Evolutionary conservation across 202 grass and related monocot species (phyloP), one percentile per base, ranked within the genome.

Genomic region (Zoysia matrella): DNA sequence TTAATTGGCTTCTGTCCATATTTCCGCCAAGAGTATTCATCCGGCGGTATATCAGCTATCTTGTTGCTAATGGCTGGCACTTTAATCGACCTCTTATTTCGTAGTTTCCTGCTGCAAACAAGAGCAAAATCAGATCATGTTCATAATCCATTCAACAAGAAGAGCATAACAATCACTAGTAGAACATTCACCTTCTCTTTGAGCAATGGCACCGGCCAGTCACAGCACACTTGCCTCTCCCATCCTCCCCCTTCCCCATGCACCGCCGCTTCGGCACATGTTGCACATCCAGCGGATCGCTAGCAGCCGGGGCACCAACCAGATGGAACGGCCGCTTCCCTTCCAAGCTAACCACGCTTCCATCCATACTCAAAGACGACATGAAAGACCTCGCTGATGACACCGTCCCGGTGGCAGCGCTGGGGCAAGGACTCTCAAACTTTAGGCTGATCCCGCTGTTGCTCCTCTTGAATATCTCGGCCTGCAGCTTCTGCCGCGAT

Each of bases 1-100:
- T 99, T 99, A 14, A 99, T 99, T 3, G 96, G 93, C 65, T 99
- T 99, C 60, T 99, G 96, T 44, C 96, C 96, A 51, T 99, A 99
- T 85, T 99, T 99, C 11, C 96, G 86, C 96, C 96, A 99, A 8
- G 93, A 94, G 72, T 94, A 99, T 62, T 99, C 96, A 66, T 99
- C 96, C 1, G 93, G 89, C 0, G 93, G 96, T 83, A 94, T 96
- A 62, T 96, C 96, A 4, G 93, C 87, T 49, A 96, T 89, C 60
- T 99, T 99, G 75, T 92, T 96, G 86, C 96, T 99, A 82, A 99
- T 91, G 45, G 96, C 89, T 2, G 96, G 96, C 72, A 96, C 96
- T 81, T 90, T 99, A 11, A 96, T 96, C 5, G 96, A 90, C 65
- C 91, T 99, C 91, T 99, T 99, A 66, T 89, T 84, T 60, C 93